Conservation (phyloP, 164 flowering plant species). For the Umbellularia californica region DNA sequence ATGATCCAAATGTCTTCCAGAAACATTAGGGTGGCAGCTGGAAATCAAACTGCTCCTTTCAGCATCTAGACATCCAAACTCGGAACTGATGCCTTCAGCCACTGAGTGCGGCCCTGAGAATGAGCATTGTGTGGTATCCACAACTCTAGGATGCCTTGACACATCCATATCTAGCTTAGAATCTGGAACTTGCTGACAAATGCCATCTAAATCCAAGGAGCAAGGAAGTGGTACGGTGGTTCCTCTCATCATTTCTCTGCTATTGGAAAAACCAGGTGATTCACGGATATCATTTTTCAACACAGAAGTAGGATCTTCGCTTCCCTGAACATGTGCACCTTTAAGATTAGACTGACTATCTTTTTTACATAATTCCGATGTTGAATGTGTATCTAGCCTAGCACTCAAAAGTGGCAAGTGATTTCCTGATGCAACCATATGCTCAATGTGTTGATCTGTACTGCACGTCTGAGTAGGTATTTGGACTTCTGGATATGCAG, state of each 20-base stretch:
- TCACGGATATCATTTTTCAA: not conserved
- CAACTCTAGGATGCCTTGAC: not conserved
- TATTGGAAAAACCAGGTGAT: not conserved
- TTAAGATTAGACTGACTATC: not conserved
- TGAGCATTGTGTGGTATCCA: not conserved
- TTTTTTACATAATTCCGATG: not conserved
- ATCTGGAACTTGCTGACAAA: not conserved
- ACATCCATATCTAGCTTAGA: not conserved
- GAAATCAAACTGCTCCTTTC: not conserved
- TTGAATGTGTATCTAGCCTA: not conserved
- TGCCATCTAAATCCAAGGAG: not conserved
- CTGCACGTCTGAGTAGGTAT: not conserved
- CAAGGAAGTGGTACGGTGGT: not conserved
- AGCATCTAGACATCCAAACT: not conserved
- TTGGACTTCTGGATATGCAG: not conserved
- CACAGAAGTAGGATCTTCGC: not conserved
- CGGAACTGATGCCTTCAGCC: not conserved
- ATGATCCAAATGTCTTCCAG: not conserved
- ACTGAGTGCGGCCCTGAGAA: not conserved
- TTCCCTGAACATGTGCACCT: not conserved
- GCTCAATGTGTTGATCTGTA: not conserved
- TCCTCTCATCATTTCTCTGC: not conserved
- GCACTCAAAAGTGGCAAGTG: not conserved
- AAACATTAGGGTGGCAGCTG: not conserved
- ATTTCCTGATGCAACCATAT: slow-evolving; percentile 2